Evolutionary conservation across 495 filamentous ascomycete species (phyloP).

Genomic region (Penicillium ucsense): DNA sequence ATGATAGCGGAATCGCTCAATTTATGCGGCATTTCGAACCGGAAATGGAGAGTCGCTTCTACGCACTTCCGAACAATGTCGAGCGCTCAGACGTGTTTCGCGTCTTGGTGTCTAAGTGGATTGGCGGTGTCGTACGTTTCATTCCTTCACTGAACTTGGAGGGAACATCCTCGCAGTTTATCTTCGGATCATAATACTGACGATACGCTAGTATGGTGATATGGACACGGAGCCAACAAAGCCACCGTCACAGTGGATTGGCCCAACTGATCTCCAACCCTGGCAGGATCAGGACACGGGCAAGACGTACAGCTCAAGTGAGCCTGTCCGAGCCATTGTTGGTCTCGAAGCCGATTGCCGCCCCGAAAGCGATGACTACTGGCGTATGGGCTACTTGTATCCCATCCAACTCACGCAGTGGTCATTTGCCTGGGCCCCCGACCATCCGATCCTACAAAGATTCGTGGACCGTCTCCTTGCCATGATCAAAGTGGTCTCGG

Average conservation of each 20-base stretch:
- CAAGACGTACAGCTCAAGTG: not conserved
- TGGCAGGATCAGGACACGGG: conserved; percentile 1
- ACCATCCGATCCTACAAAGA: not conserved
- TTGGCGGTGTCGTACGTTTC: not conserved
- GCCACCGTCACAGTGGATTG: not conserved
- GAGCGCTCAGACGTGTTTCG: conserved; percentile 1
- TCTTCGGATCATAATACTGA: not conserved
- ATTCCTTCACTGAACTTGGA: not conserved
- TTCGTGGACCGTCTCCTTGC: not conserved
- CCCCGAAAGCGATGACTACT: not conserved
- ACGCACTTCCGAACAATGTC: not conserved
- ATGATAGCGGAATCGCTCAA: not conserved
- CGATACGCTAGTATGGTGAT: not conserved
- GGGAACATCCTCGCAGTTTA: no score
- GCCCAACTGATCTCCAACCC: not conserved
- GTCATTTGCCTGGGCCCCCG: not conserved
- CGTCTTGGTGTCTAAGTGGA: not conserved
- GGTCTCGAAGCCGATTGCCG: not conserved
- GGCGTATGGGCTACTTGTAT: conserved; percentile 1
- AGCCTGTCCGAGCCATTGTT: not conserved
- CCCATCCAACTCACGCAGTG: not conserved
- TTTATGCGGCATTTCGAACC: not conserved
- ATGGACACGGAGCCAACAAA: not conserved
- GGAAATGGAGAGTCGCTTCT: conserved; percentile 1
- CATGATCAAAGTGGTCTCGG: not conserved